Evolutionary conservation across 352 stramenopile genomes (phyloP), one percentile per base, ranked within the genome.

Genomic region (Pythium rhizo-oryzae): DNA sequence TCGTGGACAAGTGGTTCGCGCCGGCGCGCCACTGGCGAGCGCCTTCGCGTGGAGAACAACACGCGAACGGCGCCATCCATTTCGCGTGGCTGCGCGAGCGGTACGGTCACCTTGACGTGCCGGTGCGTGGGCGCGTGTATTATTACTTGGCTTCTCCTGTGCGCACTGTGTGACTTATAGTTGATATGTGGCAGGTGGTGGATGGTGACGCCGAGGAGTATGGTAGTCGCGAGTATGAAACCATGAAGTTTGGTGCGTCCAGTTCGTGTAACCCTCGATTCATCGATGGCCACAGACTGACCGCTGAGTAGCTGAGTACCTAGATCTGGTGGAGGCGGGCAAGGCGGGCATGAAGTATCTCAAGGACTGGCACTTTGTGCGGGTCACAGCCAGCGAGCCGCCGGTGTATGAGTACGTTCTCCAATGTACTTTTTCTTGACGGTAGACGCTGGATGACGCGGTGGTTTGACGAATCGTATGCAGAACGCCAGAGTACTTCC

Each of bases 301-400:
- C 41, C 15, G 15, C 28, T 43, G 21, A 30, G 6, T 28, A 95
- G 87, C 71, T 24, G 79, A 84, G 33, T 96, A 96, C 51, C 54
- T 96, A 62, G 70, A 81, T 9, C 43, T 86, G 58, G 59, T 96
- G 33, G 61, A 90, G 71, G 75, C 47, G 2, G 66, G 74, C 12
- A 70, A 58, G 9, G 76, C 68, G 0, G 82, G 82, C n/a, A 89
- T 82, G 62, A 78, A 67, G 46, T 96, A 96, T 52, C 72, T 96
- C 11, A 96, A 96, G 58, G 88, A 96, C 62, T 96, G 88, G 88
- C 88, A 96, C 70, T 94, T 94, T 39, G 84, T 84, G 23, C 82
- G 88, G 25, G 76, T 70, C 16, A 88, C 90, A 62, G 69, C 78
- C 0, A 49, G 77, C 11, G 35, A 65, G 1, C 60, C 65, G 12